phyloP scores from a whole-genome alignment of 2,329 filamentous ascomycete genomes.

The Penicillium palitans region DNA sequence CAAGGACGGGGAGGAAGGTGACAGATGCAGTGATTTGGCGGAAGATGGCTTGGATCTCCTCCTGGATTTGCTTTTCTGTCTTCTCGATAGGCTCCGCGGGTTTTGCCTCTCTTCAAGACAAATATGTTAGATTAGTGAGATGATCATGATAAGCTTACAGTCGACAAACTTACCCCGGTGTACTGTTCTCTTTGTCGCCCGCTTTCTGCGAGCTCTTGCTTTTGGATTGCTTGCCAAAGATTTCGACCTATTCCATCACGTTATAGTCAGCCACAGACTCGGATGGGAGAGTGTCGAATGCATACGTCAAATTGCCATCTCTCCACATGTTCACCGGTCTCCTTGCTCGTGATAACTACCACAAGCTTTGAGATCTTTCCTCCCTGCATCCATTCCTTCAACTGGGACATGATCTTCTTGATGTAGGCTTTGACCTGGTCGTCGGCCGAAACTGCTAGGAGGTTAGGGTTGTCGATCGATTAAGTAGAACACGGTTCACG shows the following conservation, averaged over 20 bases:
- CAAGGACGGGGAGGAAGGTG: constrained; percentile 90
- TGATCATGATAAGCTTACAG: too few relatives aligned
- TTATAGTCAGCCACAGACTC: constrained; percentile 13
- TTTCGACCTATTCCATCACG: constrained; percentile 51
- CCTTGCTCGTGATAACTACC: constrained; percentile 94
- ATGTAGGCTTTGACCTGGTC: constrained; percentile 99
- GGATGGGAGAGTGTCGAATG: constrained; percentile 17
- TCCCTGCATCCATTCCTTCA: constrained; percentile 96
- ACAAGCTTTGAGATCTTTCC: constrained; percentile 97
- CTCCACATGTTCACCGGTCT: constrained; percentile 94
- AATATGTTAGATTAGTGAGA: not conserved
- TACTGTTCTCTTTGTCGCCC: constrained; percentile 69
- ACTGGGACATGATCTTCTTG: constrained; percentile 98
- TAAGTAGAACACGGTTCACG: constrained; percentile 19
- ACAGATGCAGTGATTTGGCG: constrained; percentile 97
- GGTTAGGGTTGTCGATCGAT: constrained; percentile 1
- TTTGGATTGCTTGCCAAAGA: constrained; percentile 55
- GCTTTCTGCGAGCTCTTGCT: constrained; percentile 51
- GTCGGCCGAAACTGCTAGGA: constrained; percentile 73
- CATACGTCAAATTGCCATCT: constrained; percentile 94
- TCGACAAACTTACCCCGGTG: constrained; percentile 50
- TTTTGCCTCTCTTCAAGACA: constrained; percentile 31
- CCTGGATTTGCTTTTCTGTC: constrained; percentile 89
- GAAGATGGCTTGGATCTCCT: constrained; percentile 95
- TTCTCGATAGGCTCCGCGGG: constrained; percentile 60